Conservation (phyloP, 768 basidiomycete genomes). For the Kondoa subrosea region DNA sequence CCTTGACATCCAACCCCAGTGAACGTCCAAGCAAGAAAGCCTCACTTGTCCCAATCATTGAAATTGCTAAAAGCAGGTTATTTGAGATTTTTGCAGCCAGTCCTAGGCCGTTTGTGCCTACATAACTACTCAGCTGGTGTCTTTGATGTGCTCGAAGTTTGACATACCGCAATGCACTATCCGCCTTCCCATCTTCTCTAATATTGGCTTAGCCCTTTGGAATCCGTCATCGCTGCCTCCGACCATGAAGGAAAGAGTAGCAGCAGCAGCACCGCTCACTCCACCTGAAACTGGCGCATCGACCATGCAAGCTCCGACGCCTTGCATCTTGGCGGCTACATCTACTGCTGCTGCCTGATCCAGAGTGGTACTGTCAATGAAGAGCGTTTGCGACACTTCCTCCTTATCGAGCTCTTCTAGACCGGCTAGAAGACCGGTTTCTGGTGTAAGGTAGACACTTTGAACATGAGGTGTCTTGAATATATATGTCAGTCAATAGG, state of each 20-base stretch:
- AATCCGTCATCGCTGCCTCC: slow-evolving; percentile 52
- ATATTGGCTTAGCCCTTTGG: slow-evolving; percentile 40
- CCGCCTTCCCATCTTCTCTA: slow-evolving; percentile 60
- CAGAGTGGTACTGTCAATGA: neutral
- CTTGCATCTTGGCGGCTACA: neutral
- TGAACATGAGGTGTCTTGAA: slow-evolving; percentile 77
- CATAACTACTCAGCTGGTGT: neutral
- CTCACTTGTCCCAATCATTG: slow-evolving; percentile 37
- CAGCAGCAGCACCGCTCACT: neutral
- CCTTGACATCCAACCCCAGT: slow-evolving; percentile 56
- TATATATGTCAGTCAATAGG: no score
- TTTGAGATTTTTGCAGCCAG: slow-evolving; percentile 75
- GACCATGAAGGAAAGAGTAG: slow-evolving; percentile 48
- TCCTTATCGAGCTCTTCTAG: slow-evolving; percentile 37
- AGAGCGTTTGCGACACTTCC: neutral
- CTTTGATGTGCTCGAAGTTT: slow-evolving; percentile 40
- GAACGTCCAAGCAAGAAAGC: slow-evolving; percentile 73
- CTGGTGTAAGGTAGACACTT: slow-evolving; percentile 46
- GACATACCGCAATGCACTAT: slow-evolving; percentile 69
- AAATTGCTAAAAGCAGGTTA: slow-evolving; percentile 51
- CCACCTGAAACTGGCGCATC: neutral
- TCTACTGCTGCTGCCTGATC: neutral
- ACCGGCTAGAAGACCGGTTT: slow-evolving; percentile 48
- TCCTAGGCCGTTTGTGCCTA: neutral
- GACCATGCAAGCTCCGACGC: neutral